Evolutionary conservation across 202 grass and related monocot species (phyloP), one percentile per base, ranked within the genome.

Genomic region (Panicum hallii): DNA sequence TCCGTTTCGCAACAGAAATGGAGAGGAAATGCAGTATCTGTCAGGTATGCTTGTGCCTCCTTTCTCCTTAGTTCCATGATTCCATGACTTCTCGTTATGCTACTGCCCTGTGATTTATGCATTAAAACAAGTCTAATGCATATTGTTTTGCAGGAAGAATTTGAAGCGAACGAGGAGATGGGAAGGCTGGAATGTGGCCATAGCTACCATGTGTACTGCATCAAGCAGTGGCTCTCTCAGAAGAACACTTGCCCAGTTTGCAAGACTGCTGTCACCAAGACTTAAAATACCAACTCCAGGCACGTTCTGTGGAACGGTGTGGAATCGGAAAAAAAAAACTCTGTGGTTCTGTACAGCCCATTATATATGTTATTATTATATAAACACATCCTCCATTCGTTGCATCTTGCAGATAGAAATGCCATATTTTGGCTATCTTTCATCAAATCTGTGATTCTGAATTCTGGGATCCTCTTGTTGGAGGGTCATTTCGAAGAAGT

Each of bases 231-330:
- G 97, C 97, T 99, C 77, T 82, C 85, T 78, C 93, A 89, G 85
- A 99, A 99, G 85, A 99, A 99, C 48, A 88, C 89, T 68, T 97
- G 97, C 83, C 97, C 97, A 75, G 86, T 99, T 84, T 99, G 97
- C 90, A 99, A 99, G 80, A 88, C 94, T 52, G 83, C 97, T 32
- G 93, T 97, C 28, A 90, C 77, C 72, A 94, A 93, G 84, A 80
- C 86, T 66, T 96, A 88, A 91, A 72, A 74, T 60, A 26, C 5
- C 8, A 34, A 57, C 46, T 68, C 67, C 7, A 57, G 44, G 43
- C 44, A 17, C 17, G 1, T 11, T 45, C 42, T 36, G 72, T 78
- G 71, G 74, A 53, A 61, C 55, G 76, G 15, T 55, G 57, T 44
- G 56, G 46, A 78, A 67, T 28, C 12, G 14, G 9, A 8, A 50